A percentile compares a stretch with the other conserved stretches of the same genome.
Evolutionary conservation across 768 basidiomycete genomes (phyloP).

Genomic region (Boletus vinaceobasis): DNA sequence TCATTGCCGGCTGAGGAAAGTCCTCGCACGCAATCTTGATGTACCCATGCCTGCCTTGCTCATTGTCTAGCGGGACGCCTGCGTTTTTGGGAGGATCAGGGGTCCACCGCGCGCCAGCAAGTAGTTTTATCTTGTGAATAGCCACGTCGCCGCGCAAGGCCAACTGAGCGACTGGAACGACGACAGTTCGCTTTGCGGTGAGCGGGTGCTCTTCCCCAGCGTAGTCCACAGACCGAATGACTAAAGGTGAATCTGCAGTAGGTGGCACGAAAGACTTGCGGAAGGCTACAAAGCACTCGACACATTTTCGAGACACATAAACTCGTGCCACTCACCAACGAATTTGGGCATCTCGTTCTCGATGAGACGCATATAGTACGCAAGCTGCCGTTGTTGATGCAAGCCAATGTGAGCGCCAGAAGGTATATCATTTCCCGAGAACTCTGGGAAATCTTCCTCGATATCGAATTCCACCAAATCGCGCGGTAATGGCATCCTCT

Average conservation of each 20-base stretch:
- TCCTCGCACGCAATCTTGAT: slow-evolving; percentile 90
- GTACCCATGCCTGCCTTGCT: slow-evolving; percentile 65
- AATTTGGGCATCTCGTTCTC: slow-evolving; percentile 88
- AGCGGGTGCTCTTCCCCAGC: slow-evolving; percentile 75
- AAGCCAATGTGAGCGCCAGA: slow-evolving; percentile 69
- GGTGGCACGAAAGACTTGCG: slow-evolving; percentile 79
- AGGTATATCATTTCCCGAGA: slow-evolving; percentile 56
- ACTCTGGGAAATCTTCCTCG: slow-evolving; percentile 34
- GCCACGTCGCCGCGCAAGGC: slow-evolving; percentile 63
- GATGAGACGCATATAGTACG: slow-evolving; percentile 80
- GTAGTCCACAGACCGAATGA: slow-evolving; percentile 74
- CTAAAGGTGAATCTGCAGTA: slow-evolving; percentile 50
- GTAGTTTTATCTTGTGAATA: slow-evolving; percentile 79
- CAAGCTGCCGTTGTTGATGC: slow-evolving; percentile 65
- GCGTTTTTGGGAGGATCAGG: slow-evolving; percentile 67
- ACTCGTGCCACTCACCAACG: slow-evolving; percentile 53
- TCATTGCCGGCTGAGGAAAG: slow-evolving; percentile 79
- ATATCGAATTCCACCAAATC: slow-evolving; percentile 34
- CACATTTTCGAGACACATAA: slow-evolving; percentile 5
- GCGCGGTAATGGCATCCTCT: slow-evolving; percentile 37
- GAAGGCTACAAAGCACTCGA: slow-evolving; percentile 51
- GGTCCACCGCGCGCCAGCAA: slow-evolving; percentile 88
- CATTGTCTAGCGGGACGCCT: slow-evolving; percentile 44
- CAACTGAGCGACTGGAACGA: slow-evolving; percentile 71
- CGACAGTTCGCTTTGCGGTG: slow-evolving; percentile 65